Evolutionary conservation across 2,329 filamentous ascomycete genomes (phyloP).

Genomic region (Pseudogymnoascus sp.): DNA sequence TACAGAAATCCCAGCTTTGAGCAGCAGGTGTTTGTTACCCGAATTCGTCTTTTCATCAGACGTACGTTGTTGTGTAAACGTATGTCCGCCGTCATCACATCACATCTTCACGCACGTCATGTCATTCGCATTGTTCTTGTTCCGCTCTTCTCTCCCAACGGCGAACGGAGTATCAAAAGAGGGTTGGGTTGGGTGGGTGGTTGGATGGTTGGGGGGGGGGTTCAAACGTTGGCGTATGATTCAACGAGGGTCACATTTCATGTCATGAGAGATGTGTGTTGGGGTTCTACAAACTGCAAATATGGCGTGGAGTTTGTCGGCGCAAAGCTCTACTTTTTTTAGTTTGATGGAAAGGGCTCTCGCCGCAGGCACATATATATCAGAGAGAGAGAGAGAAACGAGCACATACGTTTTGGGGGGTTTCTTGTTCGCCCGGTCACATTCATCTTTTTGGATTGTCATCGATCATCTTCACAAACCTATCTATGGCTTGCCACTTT

Average conservation of each 20-base stretch:
- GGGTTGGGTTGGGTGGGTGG: slow-evolving; percentile 4
- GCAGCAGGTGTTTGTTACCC: neutral
- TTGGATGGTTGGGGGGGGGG: neutral
- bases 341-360: neutral
- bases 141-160: slow-evolving; percentile 9
- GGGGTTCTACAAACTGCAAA: slow-evolving; percentile 1
- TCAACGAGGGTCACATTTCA: slow-evolving; percentile 3
- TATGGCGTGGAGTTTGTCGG: slow-evolving; percentile 7
- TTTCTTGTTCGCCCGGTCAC: neutral
- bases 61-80: neutral
- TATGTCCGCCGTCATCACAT: neutral
- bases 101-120: neutral
- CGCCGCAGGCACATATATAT: slow-evolving; percentile 5
- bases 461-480: neutral
- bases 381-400: neutral
- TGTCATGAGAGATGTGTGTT: slow-evolving; percentile 6
- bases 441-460: neutral
- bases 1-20: neutral
- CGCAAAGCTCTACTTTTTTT: neutral
- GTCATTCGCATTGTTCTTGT: slow-evolving; percentile 8
- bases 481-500: neutral
- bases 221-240: slow-evolving; percentile 5
- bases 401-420: slow-evolving; percentile 4
- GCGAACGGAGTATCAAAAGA: slow-evolving; percentile 10
- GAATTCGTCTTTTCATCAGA: slow-evolving; percentile 5